phyloP scores from a whole-genome alignment of 164 flowering plant species.

The Macadamia integrifolia region DNA sequence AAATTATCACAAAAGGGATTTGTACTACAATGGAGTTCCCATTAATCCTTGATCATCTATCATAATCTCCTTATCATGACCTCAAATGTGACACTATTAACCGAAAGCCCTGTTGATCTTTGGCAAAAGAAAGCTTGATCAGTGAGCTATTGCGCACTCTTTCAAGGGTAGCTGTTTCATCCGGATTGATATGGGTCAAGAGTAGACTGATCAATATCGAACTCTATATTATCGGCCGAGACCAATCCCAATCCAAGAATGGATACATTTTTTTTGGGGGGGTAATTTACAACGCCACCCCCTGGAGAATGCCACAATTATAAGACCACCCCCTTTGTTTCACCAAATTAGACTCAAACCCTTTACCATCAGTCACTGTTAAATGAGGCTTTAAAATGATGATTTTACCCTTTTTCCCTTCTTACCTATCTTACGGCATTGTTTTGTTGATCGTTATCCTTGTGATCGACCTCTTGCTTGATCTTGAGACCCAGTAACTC shows the following conservation, averaged over 20 bases:
- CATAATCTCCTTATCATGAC: constrained; percentile 49
- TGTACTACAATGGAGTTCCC: constrained; percentile 38
- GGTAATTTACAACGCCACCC: constrained; percentile 27
- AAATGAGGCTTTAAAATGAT: no score
- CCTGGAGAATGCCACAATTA: constrained; percentile 26
- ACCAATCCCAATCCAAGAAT: constrained; percentile 40
- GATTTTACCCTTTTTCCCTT: no score
- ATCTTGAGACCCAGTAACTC: no score
- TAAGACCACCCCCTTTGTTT: neutral
- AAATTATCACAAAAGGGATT: constrained; percentile 4
- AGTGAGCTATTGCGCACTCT: no score
- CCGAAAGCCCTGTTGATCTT: constrained; percentile 31
- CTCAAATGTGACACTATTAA: constrained; percentile 22
- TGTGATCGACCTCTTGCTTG: no score
- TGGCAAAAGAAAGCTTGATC: constrained; percentile 29
- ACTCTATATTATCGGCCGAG: constrained; percentile 34
- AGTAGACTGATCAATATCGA: no score
- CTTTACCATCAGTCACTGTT: no score
- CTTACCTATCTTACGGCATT: no score
- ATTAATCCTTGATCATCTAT: constrained; percentile 16
- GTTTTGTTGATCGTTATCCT: no score
- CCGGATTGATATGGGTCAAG: neutral
- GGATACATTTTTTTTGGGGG: constrained; percentile 30
- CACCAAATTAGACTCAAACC: no score
- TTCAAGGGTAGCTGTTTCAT: neutral